These are phyloP conservation scores for Elasticomyces elasticus DNA, from an alignment of 495 filamentous ascomycete genomes.

Conservation along the genomic window DNA sequence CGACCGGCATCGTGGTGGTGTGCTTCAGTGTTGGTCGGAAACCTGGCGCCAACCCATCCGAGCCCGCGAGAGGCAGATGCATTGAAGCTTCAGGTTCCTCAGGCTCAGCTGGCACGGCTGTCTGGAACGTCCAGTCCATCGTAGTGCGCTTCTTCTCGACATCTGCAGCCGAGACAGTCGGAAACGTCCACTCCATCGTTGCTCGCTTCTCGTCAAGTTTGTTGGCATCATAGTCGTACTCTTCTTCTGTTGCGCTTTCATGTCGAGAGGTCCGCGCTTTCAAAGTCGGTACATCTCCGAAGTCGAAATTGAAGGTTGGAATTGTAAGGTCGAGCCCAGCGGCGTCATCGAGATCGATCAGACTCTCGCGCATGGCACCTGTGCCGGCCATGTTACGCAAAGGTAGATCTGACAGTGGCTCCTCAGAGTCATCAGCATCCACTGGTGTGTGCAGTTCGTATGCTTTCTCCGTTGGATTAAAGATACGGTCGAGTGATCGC, in stretches of 20 bases:
- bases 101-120: conserved; percentile 1
- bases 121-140: conserved; percentile 9
- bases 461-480: conserved; percentile 23
- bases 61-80: conserved; percentile 20
- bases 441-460: conserved; percentile 21
- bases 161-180: conserved; percentile 1
- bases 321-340: conserved; percentile 38
- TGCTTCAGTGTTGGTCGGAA: conserved; percentile 30
- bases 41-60: conserved; percentile 16
- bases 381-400: conserved; percentile 27
- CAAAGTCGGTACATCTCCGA: conserved; percentile 51
- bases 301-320: conserved; percentile 36
- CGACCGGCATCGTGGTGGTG: conserved; percentile 28
- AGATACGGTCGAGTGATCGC: conserved; percentile 27
- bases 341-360: conserved; percentile 44
- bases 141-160: conserved; percentile 10
- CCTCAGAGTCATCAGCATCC: conserved; percentile 11
- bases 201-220: conserved; percentile 39
- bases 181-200: conserved; percentile 28
- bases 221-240: conserved; percentile 30
- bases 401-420: conserved; percentile 27
- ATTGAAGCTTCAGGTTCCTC: conserved; percentile 14
- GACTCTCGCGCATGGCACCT: conserved; percentile 29
- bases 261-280: conserved; percentile 39
- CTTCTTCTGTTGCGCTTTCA: conserved; percentile 27